Conservation (phyloP, 192 early-diverging fungal genomes). For the Helicostylum pulchrum region DNA sequence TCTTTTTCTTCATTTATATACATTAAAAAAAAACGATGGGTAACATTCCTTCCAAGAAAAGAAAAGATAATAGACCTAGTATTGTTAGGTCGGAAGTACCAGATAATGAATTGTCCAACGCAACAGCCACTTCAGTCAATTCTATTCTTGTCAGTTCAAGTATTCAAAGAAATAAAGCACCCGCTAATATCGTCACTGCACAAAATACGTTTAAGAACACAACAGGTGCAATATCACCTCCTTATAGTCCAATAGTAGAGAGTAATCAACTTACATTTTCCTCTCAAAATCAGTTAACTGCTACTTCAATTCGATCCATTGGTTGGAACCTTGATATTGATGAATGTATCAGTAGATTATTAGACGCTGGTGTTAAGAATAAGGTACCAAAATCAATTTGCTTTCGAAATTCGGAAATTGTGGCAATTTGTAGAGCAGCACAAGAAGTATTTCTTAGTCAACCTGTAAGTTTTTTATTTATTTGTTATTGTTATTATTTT, state of each 20-base stretch:
- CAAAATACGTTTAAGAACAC: background rate
- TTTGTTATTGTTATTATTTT: background rate
- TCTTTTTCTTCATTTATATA: background rate
- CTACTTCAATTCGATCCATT: conserved; percentile 21
- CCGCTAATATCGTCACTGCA: background rate
- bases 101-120: conserved; percentile 10
- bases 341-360: conserved; percentile 27
- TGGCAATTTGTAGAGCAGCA: conserved; percentile 80
- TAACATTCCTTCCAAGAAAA: conserved; percentile 17
- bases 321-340: conserved; percentile 30
- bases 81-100: conserved; percentile 11
- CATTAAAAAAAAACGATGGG: conserved; percentile 12
- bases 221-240: background rate
- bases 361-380: conserved; percentile 11
- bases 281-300: conserved; percentile 36
- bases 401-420: conserved; percentile 84
- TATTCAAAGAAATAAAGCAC: background rate
- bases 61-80: conserved; percentile 12
- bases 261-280: conserved; percentile 28
- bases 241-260: background rate
- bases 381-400: conserved; percentile 65
- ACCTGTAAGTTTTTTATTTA: conserved; percentile 43
- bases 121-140: conserved; percentile 18
- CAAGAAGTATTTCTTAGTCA: conserved; percentile 87
- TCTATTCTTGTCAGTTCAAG: conserved; percentile 16